phyloP scores from a whole-genome alignment of 345 rosid genomes.

The Heritiera littoralis region DNA sequence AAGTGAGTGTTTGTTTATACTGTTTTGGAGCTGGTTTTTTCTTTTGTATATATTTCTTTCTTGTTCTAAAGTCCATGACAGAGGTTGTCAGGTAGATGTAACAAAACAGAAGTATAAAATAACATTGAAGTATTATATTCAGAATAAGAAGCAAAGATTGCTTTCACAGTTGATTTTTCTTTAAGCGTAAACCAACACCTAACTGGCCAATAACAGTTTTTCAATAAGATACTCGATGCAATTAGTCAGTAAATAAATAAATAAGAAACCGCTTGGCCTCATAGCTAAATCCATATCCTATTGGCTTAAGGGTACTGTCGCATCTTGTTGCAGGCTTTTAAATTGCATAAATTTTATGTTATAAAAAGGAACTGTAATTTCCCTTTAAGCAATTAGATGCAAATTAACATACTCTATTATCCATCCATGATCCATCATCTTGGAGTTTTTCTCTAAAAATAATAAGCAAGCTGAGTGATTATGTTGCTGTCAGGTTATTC shows the following conservation, averaged over 20 bases:
- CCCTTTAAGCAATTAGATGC: neutral
- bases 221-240: neutral
- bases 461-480: too few species aligned
- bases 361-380: neutral
- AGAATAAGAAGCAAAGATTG: conserved; percentile 26
- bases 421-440: neutral
- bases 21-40: conserved; percentile 18
- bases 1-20: conserved; percentile 41
- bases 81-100: neutral
- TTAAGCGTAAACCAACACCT: conserved; percentile 23
- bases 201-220: conserved; percentile 38
- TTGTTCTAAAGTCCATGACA: conserved; percentile 6
- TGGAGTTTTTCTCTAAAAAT: too few species aligned
- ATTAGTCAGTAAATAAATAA: neutral
- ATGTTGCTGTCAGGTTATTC: too few species aligned
- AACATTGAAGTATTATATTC: neutral
- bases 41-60: conserved; percentile 8
- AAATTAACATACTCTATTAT: neutral
- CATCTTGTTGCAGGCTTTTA: neutral
- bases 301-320: neutral
- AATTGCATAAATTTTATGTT: neutral
- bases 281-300: neutral
- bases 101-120: neutral
- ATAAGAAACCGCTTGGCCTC: neutral
- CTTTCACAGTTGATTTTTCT: conserved; percentile 27